phyloP scores from a whole-genome alignment of 768 basidiomycete genomes.

The Rhodotorula babjevae region DNA sequence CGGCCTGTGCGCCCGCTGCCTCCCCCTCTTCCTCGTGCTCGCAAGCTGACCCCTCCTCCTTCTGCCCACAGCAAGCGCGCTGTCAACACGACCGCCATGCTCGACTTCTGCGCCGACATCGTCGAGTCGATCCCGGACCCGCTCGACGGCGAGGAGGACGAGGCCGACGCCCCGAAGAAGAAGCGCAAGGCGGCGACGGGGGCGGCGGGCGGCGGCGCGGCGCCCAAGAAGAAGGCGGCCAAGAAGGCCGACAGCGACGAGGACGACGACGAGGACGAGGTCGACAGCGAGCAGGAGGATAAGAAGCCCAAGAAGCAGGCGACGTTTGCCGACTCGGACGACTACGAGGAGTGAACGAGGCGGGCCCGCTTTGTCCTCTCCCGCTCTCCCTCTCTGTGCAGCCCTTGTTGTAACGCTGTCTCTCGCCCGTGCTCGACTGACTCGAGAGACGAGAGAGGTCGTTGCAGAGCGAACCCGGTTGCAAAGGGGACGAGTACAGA shows the following conservation, averaged over 20 bases:
- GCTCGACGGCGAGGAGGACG: constrained; percentile 53
- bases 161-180: constrained; percentile 18
- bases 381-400: not conserved
- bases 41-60: not conserved
- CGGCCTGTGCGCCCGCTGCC: constrained; percentile 61
- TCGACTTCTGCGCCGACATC: constrained; percentile 91
- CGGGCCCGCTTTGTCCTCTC: too few relatives aligned
- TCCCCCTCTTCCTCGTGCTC: not conserved
- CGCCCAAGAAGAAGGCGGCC: constrained; percentile 17
- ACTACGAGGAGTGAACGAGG: not conserved
- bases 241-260: constrained; percentile 11
- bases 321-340: not conserved
- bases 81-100: constrained; percentile 75
- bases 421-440: too few relatives aligned
- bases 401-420: not conserved
- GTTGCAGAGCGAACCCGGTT: too few relatives aligned
- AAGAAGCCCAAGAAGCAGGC: not conserved
- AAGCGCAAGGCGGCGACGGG: constrained; percentile 3
- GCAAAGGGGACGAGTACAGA: too few relatives aligned
- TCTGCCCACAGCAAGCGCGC: constrained; percentile 70
- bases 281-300: not conserved
- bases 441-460: too few relatives aligned
- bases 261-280: constrained; percentile 1
- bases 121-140: constrained; percentile 83
- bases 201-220: not conserved